A percentile compares a stretch with the other conserved stretches of the same genome.
These are phyloP conservation scores for Kodamaea leandrae DNA, from an alignment of 805 yeast species.

Conservation along the genomic window DNA sequence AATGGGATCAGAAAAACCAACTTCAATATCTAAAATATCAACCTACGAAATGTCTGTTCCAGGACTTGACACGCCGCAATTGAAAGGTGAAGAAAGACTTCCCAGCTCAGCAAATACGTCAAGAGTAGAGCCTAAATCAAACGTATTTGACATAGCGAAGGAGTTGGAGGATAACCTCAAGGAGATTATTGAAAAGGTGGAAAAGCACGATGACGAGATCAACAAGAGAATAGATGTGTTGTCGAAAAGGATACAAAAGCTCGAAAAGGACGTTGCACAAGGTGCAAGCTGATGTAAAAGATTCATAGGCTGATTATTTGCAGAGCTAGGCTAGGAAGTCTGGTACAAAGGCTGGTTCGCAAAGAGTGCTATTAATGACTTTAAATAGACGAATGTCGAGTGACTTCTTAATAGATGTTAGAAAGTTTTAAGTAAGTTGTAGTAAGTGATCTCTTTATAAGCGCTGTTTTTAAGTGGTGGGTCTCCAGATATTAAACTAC, in stretches of 20 bases:
- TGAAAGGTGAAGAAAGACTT: constrained; percentile 26
- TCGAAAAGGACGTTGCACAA: constrained; percentile 10
- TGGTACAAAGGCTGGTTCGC: too few species aligned
- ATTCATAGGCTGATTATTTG: too few species aligned
- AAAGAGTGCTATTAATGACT: too few species aligned
- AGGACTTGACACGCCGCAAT: constrained; percentile 35
- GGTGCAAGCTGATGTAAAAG: not conserved
- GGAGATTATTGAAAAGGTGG: constrained; percentile 21
- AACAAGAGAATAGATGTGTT: constrained; percentile 24
- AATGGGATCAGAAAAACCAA: too few species aligned
- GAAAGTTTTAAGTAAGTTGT: too few species aligned
- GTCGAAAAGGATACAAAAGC: constrained; percentile 17
- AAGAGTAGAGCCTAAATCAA: not conserved
- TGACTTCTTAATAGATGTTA: too few species aligned
- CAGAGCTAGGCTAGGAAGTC: too few species aligned
- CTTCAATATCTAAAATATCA: too few species aligned
- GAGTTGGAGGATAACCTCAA: constrained; percentile 28
- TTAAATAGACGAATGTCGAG: too few species aligned
- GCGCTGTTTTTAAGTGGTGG: too few species aligned
- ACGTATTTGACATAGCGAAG: constrained; percentile 33
- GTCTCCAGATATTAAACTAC: too few species aligned
- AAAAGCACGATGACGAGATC: constrained; percentile 29
- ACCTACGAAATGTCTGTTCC: constrained; percentile 15
- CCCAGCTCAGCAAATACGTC: constrained; percentile 1
- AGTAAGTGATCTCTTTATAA: too few species aligned